phyloP scores from a whole-genome alignment of 805 yeast genomes.

The Phaffomyces opuntiae region DNA sequence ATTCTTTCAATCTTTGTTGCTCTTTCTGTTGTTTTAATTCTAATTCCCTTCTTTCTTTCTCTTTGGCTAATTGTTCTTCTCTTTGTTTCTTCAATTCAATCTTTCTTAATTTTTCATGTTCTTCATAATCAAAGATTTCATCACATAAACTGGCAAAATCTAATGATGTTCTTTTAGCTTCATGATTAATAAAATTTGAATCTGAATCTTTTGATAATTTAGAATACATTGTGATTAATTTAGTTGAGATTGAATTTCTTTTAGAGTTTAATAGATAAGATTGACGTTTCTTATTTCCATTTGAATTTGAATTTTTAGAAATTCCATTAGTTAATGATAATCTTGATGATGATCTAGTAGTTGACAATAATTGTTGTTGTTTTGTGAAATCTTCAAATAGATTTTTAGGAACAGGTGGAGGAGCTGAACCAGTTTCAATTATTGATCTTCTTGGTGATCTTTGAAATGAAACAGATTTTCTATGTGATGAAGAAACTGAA shows the following conservation, averaged over 20 bases:
- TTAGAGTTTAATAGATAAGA: conserved; percentile 36
- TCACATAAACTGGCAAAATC: conserved; percentile 76
- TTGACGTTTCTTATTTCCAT: conserved; percentile 18
- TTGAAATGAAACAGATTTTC: conserved; percentile 41
- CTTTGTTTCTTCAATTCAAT: conserved; percentile 24
- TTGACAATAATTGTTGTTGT: conserved; percentile 6
- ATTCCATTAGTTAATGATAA: conserved; percentile 15
- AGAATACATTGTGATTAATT: conserved; percentile 65
- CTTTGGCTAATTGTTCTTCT: conserved; percentile 18
- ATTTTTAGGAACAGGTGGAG: conserved; percentile 20
- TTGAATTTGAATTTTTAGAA: conserved; percentile 10
- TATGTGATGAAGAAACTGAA: conserved; percentile 42
- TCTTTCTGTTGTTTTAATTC: conserved; percentile 9
- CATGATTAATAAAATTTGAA: conserved; percentile 65
- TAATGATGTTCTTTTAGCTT: conserved; percentile 68
- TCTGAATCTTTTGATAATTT: conserved; percentile 53
- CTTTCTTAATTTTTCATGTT: conserved; percentile 49
- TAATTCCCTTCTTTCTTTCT: conserved; percentile 19
- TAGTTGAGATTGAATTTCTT: conserved; percentile 67
- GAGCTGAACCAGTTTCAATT: conserved; percentile 12
- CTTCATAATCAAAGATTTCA: conserved; percentile 67
- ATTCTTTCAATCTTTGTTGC: conserved; percentile 7
- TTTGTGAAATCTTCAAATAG: conserved; percentile 11
- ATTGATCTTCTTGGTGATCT: conserved; percentile 23
- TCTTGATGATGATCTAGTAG: conserved; percentile 7